Evolutionary conservation across 192 early-diverging fungal genomes (phyloP).

Genomic region (Linnemannia schmuckeri): DNA sequence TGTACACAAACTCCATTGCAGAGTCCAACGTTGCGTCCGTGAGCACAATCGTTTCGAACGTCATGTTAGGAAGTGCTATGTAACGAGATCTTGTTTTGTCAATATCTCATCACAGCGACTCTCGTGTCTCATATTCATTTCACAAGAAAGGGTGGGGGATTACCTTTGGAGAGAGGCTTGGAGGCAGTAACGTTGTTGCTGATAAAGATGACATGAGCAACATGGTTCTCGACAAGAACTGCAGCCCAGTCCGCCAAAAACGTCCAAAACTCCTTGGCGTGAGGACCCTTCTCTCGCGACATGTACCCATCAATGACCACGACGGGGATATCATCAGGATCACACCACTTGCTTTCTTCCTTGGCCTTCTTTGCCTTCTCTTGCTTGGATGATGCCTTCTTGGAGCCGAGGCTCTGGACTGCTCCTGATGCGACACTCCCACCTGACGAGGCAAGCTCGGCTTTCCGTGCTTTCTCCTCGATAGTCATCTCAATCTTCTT

Average conservation of each 20-base stretch:
- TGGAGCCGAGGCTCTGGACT: slow-evolving; percentile 5
- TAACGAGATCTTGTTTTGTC: not conserved
- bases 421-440: slow-evolving; percentile 31
- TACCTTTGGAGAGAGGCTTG: slow-evolving; percentile 81
- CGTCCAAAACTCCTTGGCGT: slow-evolving; percentile 73
- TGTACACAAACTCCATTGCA: slow-evolving; percentile 71
- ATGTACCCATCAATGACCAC: slow-evolving; percentile 92
- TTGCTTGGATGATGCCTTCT: not conserved
- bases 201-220: slow-evolving; percentile 94
- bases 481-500: slow-evolving; percentile 48
- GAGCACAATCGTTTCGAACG: slow-evolving; percentile 76
- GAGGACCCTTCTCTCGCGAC: slow-evolving; percentile 74
- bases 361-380: slow-evolving; percentile 28
- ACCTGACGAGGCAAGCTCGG: not conserved
- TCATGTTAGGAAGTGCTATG: slow-evolving; percentile 75
- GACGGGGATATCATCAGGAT: slow-evolving; percentile 82
- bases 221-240: slow-evolving; percentile 80
- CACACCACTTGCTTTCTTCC: slow-evolving; percentile 35
- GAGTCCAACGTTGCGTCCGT: slow-evolving; percentile 76
- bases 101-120: too few relatives aligned
- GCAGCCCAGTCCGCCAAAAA: slow-evolving; percentile 88
- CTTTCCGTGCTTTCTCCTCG: slow-evolving; percentile 38
- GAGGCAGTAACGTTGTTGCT: slow-evolving; percentile 76
- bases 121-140: too few relatives aligned
- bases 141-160: not conserved